Percentiles rank a stretch among this genome's conserved stretches.
Conservation (phyloP, 768 basidiomycete species). For the Lactarius quietus region DNA sequence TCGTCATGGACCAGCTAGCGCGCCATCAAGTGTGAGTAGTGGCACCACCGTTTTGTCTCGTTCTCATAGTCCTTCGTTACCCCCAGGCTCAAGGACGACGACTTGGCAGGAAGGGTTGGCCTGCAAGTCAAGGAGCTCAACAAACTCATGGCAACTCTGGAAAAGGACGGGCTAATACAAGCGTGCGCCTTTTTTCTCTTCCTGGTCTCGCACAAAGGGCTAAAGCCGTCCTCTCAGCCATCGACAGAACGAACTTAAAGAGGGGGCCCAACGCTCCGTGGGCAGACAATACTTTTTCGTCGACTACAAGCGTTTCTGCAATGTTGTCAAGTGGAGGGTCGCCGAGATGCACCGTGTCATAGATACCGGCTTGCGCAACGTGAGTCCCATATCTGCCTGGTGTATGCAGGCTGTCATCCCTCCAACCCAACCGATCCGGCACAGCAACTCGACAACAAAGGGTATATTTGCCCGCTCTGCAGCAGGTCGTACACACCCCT, state of each 20-base stretch:
- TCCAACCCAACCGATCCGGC: background rate
- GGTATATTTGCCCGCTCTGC: constrained; percentile 94
- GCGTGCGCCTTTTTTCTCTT: constrained; percentile 48
- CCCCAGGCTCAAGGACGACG: constrained; percentile 86
- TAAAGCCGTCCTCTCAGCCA: constrained; percentile 46
- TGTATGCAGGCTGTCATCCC: background rate
- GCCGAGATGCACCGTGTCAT: constrained; percentile 89
- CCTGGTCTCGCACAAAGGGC: background rate
- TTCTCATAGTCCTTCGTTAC: constrained; percentile 30
- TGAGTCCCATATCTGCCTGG: constrained; percentile 34
- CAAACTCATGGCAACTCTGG: constrained; percentile 80
- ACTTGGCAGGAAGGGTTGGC: constrained; percentile 86
- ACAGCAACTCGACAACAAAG: constrained; percentile 94
- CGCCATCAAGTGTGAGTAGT: constrained; percentile 90
- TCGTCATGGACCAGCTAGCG: constrained; percentile 91
- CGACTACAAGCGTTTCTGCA: constrained; percentile 92
- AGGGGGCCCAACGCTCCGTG: constrained; percentile 82
- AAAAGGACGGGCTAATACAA: constrained; percentile 73
- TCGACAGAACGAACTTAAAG: constrained; percentile 88
- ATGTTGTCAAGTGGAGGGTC: constrained; percentile 97
- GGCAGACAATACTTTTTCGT: constrained; percentile 95
- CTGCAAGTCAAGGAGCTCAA: constrained; percentile 86
- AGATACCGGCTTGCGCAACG: constrained; percentile 86
- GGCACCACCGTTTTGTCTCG: constrained; percentile 19
- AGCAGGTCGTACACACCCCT: constrained; percentile 78